Evolutionary conservation across 768 basidiomycete genomes (phyloP), one percentile per base, ranked within the genome.

Genomic region (Amanita fuliginea): DNA sequence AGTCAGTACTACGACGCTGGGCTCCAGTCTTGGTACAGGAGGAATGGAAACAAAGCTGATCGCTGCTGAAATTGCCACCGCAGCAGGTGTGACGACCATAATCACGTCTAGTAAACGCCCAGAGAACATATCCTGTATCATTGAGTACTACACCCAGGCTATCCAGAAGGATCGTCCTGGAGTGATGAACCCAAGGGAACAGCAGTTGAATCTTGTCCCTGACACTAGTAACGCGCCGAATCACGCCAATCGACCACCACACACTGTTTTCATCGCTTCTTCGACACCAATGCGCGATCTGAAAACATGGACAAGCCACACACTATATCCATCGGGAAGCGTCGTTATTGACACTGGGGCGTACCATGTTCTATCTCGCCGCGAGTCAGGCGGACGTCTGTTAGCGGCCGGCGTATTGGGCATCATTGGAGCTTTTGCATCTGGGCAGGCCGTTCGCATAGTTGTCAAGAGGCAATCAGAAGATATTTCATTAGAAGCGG

Each of bases 31-130:
- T 9, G 96, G 96, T 0, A 98, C 96, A 1, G 96, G 96, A 0
- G 96, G 96, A 3, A 98, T 98, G 96, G 93, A 96, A 65, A 99
- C 96, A 2, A 99, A 98, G 61, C 78, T 98, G 56, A 96, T 98
- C 55, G 96, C 96, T 1, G 95, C 96, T 0, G 96, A 99, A 59
- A 91, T 99, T 26, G 93, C 95, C 4, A 95, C 89, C 0, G 93
- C 83, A 0, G 95, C 94, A 0, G 96, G 96, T 6, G 92, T 95
- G 28, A 82, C 88, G 4, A 96, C 95, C 0, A 74, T 97, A 39
- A 88, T 99, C 58, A 81, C 84, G 42, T 86, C 88, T 18, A 93
- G 90, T 65, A 86, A 82, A 57, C 70, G 75, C 21, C 88, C 91
- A 0, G 70, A 76, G 41, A 78, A 76, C 58, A 82, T 98, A 51